These are phyloP conservation scores for Pythium phragmiticola DNA, from an alignment of 352 stramenopile genomes.

Conservation along the genomic window DNA sequence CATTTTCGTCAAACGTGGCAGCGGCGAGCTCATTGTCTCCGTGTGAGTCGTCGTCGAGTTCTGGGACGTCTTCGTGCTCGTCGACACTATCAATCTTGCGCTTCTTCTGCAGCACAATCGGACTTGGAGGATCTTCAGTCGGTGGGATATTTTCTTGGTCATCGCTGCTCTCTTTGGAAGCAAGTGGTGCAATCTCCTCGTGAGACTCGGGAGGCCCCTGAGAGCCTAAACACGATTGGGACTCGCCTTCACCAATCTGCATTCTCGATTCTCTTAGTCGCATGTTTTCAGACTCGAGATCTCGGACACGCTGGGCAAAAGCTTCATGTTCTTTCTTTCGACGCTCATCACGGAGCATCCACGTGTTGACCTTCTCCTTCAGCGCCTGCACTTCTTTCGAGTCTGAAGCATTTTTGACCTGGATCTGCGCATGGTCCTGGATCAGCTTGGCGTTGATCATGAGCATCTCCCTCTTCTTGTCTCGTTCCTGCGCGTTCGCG, in stretches of 20 bases:
- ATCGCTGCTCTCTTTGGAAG: not conserved
- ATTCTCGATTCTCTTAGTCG: slow-evolving; percentile 1
- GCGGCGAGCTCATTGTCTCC: not conserved
- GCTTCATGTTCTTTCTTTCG: slow-evolving; percentile 37
- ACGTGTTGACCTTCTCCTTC: slow-evolving; percentile 54
- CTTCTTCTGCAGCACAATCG: not conserved
- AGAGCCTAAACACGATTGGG: not conserved
- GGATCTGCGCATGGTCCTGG: slow-evolving; percentile 59
- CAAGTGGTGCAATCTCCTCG: not conserved
- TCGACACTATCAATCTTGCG: slow-evolving; percentile 19
- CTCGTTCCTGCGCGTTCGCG: slow-evolving; percentile 38
- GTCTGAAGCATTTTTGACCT: slow-evolving; percentile 35
- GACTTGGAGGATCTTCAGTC: not conserved
- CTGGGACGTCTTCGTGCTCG: not conserved
- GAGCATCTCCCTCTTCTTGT: slow-evolving; percentile 61
- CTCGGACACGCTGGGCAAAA: slow-evolving; percentile 18
- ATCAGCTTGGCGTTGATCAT: slow-evolving; percentile 67
- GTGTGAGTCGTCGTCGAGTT: not conserved
- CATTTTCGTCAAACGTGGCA: not conserved
- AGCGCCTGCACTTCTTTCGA: slow-evolving; percentile 34
- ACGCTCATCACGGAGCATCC: slow-evolving; percentile 49
- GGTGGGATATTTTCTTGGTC: slow-evolving; percentile 29
- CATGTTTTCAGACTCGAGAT: slow-evolving; percentile 22
- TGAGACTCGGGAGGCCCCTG: slow-evolving; percentile 4
- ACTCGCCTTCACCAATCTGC: not conserved